A percentile compares a stretch with the other conserved stretches of the same genome.
Evolutionary conservation across 2,329 filamentous ascomycete species (phyloP).

Genomic region (Chaetomiaceae sp.): DNA sequence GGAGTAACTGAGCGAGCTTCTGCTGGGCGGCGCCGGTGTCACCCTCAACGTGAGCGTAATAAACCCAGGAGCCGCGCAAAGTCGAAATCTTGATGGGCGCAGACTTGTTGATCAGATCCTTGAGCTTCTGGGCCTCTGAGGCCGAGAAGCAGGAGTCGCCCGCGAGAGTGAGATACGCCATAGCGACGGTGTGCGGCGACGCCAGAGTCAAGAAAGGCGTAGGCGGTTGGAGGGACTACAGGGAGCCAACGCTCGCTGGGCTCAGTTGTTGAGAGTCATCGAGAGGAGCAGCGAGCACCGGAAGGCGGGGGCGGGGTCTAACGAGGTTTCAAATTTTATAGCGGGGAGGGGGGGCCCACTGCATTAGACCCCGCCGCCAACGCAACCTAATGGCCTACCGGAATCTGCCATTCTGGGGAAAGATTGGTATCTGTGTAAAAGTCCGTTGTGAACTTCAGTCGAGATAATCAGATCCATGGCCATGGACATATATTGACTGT

Average conservation of each 20-base stretch:
- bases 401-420: too few species aligned
- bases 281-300: slow-evolving; percentile 20
- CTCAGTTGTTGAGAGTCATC: slow-evolving; percentile 15
- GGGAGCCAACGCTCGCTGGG: slow-evolving; percentile 24
- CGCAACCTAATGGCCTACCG: neutral
- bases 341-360: slow-evolving; percentile 7
- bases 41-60: slow-evolving; percentile 60
- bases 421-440: too few species aligned
- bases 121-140: slow-evolving; percentile 43
- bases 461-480: too few species aligned
- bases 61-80: slow-evolving; percentile 55
- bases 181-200: slow-evolving; percentile 18
- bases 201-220: neutral
- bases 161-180: slow-evolving; percentile 30
- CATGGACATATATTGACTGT: too few species aligned
- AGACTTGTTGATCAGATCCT: slow-evolving; percentile 38
- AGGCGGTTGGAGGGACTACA: slow-evolving; percentile 16
- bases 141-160: slow-evolving; percentile 47
- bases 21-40: slow-evolving; percentile 43
- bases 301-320: slow-evolving; percentile 22
- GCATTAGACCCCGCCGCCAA: neutral
- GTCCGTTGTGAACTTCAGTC: too few species aligned
- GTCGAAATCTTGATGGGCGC: slow-evolving; percentile 42
- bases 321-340: slow-evolving; percentile 21
- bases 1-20: slow-evolving; percentile 44